A percentile compares a stretch with the other conserved stretches of the same genome.
These are phyloP conservation scores for Ophiostoma sp. DNA, from an alignment of 2,329 filamentous ascomycete genomes.

Conservation along the genomic window DNA sequence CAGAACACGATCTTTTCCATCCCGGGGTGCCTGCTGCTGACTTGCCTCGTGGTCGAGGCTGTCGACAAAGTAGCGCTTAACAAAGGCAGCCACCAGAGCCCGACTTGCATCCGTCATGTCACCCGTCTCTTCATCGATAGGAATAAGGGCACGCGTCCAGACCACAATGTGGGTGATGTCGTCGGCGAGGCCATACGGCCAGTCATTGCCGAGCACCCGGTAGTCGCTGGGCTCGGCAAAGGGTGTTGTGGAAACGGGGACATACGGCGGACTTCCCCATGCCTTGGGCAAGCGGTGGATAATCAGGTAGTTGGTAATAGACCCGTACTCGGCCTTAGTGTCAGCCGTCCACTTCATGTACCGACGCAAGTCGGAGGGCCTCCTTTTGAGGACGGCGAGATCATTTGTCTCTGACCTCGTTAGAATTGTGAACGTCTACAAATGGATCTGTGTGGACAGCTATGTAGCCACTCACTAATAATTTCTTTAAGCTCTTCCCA, in stretches of 20 bases:
- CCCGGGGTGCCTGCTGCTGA: not conserved
- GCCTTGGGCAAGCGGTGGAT: slow-evolving; percentile 59
- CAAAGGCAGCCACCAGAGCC: slow-evolving; percentile 60
- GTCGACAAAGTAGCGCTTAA: slow-evolving; percentile 63
- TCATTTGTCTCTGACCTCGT: slow-evolving; percentile 42
- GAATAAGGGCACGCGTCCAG: slow-evolving; percentile 80
- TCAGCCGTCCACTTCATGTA: slow-evolving; percentile 74
- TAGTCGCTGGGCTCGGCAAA: slow-evolving; percentile 54
- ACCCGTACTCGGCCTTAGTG: slow-evolving; percentile 68
- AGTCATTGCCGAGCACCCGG: slow-evolving; percentile 80
- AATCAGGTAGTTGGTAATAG: slow-evolving; percentile 73
- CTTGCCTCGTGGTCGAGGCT: slow-evolving; percentile 39
- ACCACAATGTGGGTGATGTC: slow-evolving; percentile 77
- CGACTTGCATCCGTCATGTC: slow-evolving; percentile 65
- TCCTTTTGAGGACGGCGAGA: slow-evolving; percentile 70
- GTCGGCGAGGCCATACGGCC: slow-evolving; percentile 74
- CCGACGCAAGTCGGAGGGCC: slow-evolving; percentile 70
- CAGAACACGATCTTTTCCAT: slow-evolving; percentile 50
- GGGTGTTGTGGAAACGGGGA: slow-evolving; percentile 45
- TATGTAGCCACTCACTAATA: slow-evolving; percentile 47
- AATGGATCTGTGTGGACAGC: not conserved
- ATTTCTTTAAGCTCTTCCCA: slow-evolving; percentile 70
- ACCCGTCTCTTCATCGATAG: slow-evolving; percentile 63
- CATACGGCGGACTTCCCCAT: slow-evolving; percentile 62
- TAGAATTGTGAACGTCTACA: not conserved